phyloP scores from a whole-genome alignment of 1,139 yeast species.

The Nakaseomyces uthaithaninus region DNA sequence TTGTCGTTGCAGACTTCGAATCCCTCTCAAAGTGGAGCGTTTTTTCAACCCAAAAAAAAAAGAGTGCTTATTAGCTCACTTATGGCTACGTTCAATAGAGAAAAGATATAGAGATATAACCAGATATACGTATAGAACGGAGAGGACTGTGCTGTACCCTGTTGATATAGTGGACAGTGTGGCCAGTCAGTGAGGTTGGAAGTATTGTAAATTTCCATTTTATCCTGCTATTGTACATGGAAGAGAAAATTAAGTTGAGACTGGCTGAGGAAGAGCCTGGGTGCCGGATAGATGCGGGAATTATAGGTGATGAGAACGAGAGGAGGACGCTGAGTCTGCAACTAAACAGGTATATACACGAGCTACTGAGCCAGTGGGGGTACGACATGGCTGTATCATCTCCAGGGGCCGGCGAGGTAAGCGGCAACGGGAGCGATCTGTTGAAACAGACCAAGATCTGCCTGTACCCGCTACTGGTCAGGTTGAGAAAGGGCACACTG shows the following conservation, averaged over 20 bases:
- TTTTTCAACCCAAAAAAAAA: too few species aligned
- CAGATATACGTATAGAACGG: too few species aligned
- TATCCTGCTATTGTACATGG: background rate
- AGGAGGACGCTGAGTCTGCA: slow-evolving; percentile 32
- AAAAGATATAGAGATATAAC: too few species aligned
- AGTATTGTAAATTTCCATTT: too few species aligned
- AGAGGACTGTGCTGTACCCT: too few species aligned
- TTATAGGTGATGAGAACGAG: slow-evolving; percentile 11
- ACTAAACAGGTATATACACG: slow-evolving; percentile 44
- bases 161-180: too few species aligned
- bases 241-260: background rate
- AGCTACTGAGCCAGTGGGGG: slow-evolving; percentile 40
- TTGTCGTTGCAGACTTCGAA: too few species aligned
- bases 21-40: too few species aligned
- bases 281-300: slow-evolving; percentile 18
- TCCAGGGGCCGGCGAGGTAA: slow-evolving; percentile 20
- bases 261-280: background rate
- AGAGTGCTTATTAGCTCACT: too few species aligned
- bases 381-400: background rate
- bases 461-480: slow-evolving; percentile 52
- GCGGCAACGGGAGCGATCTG: slow-evolving; percentile 18
- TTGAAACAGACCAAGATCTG: slow-evolving; percentile 50
- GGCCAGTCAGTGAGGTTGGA: too few species aligned
- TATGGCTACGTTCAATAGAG: too few species aligned
- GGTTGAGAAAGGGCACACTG: slow-evolving; percentile 45